Evolutionary conservation across 2,329 filamentous ascomycete genomes (phyloP), one percentile per base, ranked within the genome.

Genomic region (Rutstroemia sp.): DNA sequence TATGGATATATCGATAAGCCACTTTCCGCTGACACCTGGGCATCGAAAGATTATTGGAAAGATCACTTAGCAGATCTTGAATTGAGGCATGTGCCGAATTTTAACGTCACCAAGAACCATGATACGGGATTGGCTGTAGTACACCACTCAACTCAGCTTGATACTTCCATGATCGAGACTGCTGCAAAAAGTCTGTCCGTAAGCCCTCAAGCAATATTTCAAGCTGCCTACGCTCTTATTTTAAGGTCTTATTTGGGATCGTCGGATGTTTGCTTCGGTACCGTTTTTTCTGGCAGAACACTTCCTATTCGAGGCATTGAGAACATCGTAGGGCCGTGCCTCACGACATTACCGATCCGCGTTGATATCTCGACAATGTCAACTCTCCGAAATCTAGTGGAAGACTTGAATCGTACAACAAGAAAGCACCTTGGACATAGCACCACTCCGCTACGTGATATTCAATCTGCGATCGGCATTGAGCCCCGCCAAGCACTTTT

Each of bases 251-350:
- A 94, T 57, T 69, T 81, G 2, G 88, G 87, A 2, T 75, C 73
- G 0, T 68, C 76, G 0, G 89, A 96, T 67, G 74, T 92, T 1
- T 75, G 85, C 0, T 80, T 95, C 41, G 92, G 92, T 0, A 86
- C 83, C 1, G 88, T 96, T 4, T 87, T 88, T 12, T 95, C 91
- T 9, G 91, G 91, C 1, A 79, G 92, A 54, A 90, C 87, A 1
- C 70, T 91, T n/a, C 81, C 88, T 0, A 69, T 96, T 2, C 67
- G 77, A 4, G 81, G 78, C 0, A 82, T 95, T 37, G 90, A 95
- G 60, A 74, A 80, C 1, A 79, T 92, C 3, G 75, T 92, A 56
- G 92, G 92, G 0, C 92, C 92, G 9, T 94, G 88, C 64, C 83
- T 96, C 51, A 76, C 85, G 1, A 87, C 88, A 0, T 71, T 94